A percentile compares a stretch with the other conserved stretches of the same genome.
These are phyloP conservation scores for Boletus tylopilopsis DNA, from an alignment of 768 basidiomycete species.

Conservation along the genomic window DNA sequence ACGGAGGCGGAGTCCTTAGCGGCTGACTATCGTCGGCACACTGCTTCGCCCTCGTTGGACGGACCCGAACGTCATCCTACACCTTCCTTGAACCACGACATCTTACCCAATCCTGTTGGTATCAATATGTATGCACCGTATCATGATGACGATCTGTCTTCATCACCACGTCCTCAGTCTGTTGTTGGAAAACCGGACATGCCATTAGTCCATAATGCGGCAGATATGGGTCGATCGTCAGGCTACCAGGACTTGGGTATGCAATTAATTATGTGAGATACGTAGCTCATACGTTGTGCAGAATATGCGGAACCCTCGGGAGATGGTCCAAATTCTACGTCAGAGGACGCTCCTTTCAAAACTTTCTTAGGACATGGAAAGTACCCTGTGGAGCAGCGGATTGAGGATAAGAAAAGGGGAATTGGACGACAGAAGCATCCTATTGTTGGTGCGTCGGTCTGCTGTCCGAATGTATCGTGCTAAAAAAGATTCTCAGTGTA, in stretches of 20 bases:
- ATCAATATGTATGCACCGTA: constrained; percentile 14
- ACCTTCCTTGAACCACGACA: constrained; percentile 11
- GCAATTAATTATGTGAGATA: neutral
- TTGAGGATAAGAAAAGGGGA: constrained; percentile 84
- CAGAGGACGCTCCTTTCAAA: constrained; percentile 38
- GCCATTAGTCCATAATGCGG: constrained; percentile 47
- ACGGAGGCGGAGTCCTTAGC: constrained; percentile 25
- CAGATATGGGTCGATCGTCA: constrained; percentile 36
- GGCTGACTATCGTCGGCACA: constrained; percentile 25
- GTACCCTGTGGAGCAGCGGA: constrained; percentile 73
- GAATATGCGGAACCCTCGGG: constrained; percentile 62
- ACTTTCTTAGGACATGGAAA: constrained; percentile 44
- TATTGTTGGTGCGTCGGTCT: constrained; percentile 55
- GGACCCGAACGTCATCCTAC: constrained; percentile 14
- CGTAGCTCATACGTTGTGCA: constrained; percentile 23
- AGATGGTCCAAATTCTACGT: constrained; percentile 19
- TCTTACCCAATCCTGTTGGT: constrained; percentile 3
- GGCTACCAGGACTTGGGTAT: constrained; percentile 55
- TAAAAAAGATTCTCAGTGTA: constrained; percentile 45
- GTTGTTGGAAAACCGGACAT: constrained; percentile 22
- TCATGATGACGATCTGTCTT: constrained; percentile 19
- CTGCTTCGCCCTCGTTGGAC: constrained; percentile 13
- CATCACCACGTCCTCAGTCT: constrained; percentile 12
- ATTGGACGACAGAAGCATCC: constrained; percentile 81
- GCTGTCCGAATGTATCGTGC: neutral